Evolutionary conservation across 2,329 filamentous ascomycete genomes (phyloP), one percentile per base, ranked within the genome.

Genomic region (Aspergillus awamori): DNA sequence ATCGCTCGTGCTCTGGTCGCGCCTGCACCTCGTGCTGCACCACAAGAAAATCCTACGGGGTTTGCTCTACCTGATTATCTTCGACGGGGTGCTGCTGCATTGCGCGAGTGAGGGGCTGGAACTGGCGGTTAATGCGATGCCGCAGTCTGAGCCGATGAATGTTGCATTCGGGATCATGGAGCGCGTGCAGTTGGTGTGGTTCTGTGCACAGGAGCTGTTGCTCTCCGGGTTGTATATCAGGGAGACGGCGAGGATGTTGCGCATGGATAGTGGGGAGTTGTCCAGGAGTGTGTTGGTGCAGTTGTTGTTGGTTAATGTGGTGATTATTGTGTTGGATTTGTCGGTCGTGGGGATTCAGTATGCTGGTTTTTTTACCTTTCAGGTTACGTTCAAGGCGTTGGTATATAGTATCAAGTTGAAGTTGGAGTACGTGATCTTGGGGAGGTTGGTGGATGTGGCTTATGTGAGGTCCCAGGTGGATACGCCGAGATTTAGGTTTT

Each of bases 161-260:
- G 22, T 61, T 0, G 76, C 69, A 2, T 81, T 79, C 65, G 72
- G 76, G 28, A 63, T 81, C 49, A 77, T 83, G 69, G 84, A 86
- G 62, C 81, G 82, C 64, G 75, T 86, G 10, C 83, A 86, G 65
- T 77, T 86, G 53, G 79, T 81, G 3, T 75, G 82, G 8, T 86
- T 86, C 69, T 84, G 81, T 59, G 39, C 84, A 5, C 84, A 86
- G 69, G 84, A 86, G 62, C 72, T 80, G 39, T 75, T 84, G 38
- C 77, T 86, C 47, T 84, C 83, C 1, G 67, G 72, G 0, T 71
- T 84, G 13, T 86, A 84, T 66, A 84, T 86, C 45, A 72, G 70
- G 62, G 81, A 85, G 64, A 82, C 84, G 0, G 70, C 82, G 48
- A 78, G 75, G 78, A 74, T 85, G 8, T 73, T 85, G 41, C 76